phyloP scores from a whole-genome alignment of 192 early-diverging fungal species.

The Coemansia sp. region DNA sequence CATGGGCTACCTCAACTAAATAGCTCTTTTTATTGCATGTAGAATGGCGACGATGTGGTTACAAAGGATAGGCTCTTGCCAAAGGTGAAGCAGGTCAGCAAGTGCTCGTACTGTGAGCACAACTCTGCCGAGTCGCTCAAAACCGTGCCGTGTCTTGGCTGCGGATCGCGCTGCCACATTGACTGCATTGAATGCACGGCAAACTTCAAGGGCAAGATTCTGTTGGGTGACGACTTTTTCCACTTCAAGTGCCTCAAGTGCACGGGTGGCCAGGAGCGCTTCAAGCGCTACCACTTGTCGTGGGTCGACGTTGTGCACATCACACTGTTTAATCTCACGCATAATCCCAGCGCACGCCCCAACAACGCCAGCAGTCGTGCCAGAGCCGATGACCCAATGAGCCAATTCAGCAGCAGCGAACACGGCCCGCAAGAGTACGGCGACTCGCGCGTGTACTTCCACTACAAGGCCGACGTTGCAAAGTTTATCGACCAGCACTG shows the following conservation, averaged over 20 bases:
- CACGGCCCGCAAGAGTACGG: conserved; percentile 55
- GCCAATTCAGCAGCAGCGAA: conserved; percentile 51
- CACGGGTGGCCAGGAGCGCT: conserved; percentile 54
- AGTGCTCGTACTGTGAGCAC: conserved; percentile 50
- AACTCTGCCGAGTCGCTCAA: conserved; percentile 56
- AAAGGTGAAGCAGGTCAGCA: conserved; percentile 54
- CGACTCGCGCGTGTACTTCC: conserved; percentile 52
- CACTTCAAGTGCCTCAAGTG: conserved; percentile 61
- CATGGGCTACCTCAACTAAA: background rate
- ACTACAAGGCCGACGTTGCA: conserved; percentile 63
- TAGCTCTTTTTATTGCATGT: background rate
- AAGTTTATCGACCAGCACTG: conserved; percentile 68
- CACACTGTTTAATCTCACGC: conserved; percentile 63
- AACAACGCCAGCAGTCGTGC: conserved; percentile 15
- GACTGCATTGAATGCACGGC: conserved; percentile 60
- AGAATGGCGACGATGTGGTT: conserved; percentile 49
- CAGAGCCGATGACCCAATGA: conserved; percentile 26
- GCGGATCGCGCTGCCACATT: conserved; percentile 55
- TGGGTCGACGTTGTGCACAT: conserved; percentile 70
- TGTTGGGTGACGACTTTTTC: conserved; percentile 71
- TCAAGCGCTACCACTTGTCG: conserved; percentile 59
- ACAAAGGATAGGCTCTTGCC: conserved; percentile 52
- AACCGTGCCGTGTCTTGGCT: conserved; percentile 50
- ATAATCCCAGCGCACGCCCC: conserved; percentile 39
- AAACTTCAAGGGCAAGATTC: conserved; percentile 56